Percentiles rank a stretch among this genome's conserved stretches.
phyloP scores from a whole-genome alignment of 495 filamentous ascomycete species.

The Trichodelitschia bisporula region DNA sequence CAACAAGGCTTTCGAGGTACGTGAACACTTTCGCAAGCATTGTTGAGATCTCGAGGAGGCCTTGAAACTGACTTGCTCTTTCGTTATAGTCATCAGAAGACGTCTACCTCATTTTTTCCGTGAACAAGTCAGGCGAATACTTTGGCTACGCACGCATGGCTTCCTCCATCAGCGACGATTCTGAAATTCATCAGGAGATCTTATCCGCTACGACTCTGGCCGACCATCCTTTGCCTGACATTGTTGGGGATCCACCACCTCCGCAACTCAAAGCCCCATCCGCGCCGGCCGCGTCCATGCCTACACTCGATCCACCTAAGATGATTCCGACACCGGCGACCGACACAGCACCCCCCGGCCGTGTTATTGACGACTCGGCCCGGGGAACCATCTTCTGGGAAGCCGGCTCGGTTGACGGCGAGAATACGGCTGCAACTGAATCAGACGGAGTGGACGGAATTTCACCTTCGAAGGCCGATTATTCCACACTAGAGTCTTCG shows the following conservation, averaged over 20 bases:
- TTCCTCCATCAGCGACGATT: slow-evolving; percentile 58
- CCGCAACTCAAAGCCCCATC: too few species aligned
- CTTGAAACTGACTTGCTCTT: background rate
- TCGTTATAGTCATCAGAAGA: slow-evolving; percentile 42
- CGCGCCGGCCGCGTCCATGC: slow-evolving; percentile 7
- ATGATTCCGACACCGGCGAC: slow-evolving; percentile 61
- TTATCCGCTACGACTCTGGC: slow-evolving; percentile 28
- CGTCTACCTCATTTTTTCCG: slow-evolving; percentile 92
- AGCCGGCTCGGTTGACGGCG: slow-evolving; percentile 27
- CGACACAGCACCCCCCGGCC: slow-evolving; percentile 54
- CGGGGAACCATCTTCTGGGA: slow-evolving; percentile 97
- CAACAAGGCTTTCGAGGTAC: slow-evolving; percentile 68
- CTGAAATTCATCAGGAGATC: slow-evolving; percentile 37
- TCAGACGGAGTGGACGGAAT: too few species aligned
- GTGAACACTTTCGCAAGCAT: too few species aligned
- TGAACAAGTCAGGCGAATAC: slow-evolving; percentile 95
- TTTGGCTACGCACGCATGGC: slow-evolving; percentile 89
- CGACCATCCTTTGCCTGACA: too few species aligned
- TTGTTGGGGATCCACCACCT: too few species aligned
- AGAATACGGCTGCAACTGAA: too few species aligned
- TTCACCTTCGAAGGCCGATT: too few species aligned
- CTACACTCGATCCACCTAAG: slow-evolving; percentile 29
- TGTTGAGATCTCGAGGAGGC: background rate
- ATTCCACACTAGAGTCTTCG: too few species aligned
- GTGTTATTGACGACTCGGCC: slow-evolving; percentile 80